Conservation (phyloP, 2,329 filamentous ascomycete genomes). For the Cercospora beticola region DNA sequence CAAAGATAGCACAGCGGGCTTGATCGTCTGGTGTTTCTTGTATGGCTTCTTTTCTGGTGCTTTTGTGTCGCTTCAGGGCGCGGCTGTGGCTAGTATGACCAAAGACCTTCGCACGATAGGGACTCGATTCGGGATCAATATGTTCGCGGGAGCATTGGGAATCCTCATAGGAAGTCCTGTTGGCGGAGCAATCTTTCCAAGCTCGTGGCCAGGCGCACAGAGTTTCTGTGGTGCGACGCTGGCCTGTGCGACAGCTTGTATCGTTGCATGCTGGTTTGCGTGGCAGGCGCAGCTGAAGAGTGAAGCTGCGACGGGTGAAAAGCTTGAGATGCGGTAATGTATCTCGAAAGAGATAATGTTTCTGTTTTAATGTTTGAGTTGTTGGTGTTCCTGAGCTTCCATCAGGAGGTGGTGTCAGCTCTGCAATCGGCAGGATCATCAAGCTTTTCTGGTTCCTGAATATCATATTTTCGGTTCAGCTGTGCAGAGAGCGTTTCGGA, state of each 20-base stretch:
- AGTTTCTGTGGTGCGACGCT: conserved; percentile 36
- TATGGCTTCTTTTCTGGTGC: conserved; percentile 40
- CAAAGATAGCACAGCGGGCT: conserved; percentile 29
- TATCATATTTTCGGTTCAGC: not conserved
- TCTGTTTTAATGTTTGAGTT: not conserved
- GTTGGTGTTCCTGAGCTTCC: not conserved
- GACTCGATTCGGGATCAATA: conserved; percentile 38
- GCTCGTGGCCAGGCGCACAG: conserved; percentile 35
- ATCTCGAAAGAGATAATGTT: conserved; percentile 2
- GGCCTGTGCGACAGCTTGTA: conserved; percentile 26
- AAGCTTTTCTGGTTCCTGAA: conserved; percentile 5
- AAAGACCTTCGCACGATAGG: conserved; percentile 37
- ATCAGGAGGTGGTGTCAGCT: not conserved
- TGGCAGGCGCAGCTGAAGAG: conserved; percentile 16
- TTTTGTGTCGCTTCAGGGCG: conserved; percentile 38
- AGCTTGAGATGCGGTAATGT: conserved; percentile 11
- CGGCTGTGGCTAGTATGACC: conserved; percentile 37
- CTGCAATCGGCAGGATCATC: not conserved
- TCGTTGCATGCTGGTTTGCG: conserved; percentile 29
- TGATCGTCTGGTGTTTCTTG: conserved; percentile 37
- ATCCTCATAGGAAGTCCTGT: conserved; percentile 39
- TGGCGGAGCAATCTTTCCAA: conserved; percentile 36
- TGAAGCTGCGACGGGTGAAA: not conserved
- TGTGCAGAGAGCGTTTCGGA: not conserved
- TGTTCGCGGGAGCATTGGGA: conserved; percentile 37